phyloP scores from a whole-genome alignment of 768 basidiomycete species.

The Clavulina sp. region DNA sequence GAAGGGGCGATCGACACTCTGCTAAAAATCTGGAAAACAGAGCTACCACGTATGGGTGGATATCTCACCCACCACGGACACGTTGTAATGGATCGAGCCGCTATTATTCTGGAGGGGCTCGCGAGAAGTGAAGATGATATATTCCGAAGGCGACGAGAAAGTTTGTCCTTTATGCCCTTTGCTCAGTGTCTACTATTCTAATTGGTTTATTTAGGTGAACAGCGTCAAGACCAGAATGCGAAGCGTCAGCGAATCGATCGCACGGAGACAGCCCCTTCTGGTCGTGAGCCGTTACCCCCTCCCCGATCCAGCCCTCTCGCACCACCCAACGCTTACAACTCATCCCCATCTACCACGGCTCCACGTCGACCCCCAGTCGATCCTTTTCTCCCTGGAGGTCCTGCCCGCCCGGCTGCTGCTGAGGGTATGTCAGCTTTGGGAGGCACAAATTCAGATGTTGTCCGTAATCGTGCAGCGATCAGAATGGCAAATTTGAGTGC shows the following conservation, averaged over 20 bases:
- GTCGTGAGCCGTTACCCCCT: constrained; percentile 2
- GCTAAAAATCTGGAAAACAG: constrained; percentile 87
- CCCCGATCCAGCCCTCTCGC: constrained; percentile 3
- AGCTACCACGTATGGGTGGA: constrained; percentile 90
- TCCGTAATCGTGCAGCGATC: constrained; percentile 76
- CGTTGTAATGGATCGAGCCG: constrained; percentile 67
- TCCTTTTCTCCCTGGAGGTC: constrained; percentile 10
- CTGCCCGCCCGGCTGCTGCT: constrained; percentile 9
- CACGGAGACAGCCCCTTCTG: constrained; percentile 27
- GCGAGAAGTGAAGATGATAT: constrained; percentile 93
- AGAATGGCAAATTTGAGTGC: constrained; percentile 95
- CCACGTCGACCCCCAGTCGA: constrained; percentile 47
- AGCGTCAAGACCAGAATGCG: constrained; percentile 79
- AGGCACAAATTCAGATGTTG: constrained; percentile 79
- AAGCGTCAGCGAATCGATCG: constrained; percentile 66
- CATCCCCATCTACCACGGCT: constrained; percentile 29
- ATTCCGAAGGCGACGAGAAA: constrained; percentile 79
- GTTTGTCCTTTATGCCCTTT: constrained; percentile 30
- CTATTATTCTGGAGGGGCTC: constrained; percentile 90
- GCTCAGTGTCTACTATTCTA: constrained; percentile 9
- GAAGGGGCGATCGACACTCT: constrained; percentile 98
- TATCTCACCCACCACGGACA: constrained; percentile 89
- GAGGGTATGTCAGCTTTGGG: constrained; percentile 26
- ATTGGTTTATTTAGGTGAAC: constrained; percentile 44
- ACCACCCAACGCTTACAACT: constrained; percentile 14